A percentile compares a stretch with the other conserved stretches of the same genome.
Evolutionary conservation across 768 basidiomycete species (phyloP).

Genomic region (Gymnopilus dilepis): DNA sequence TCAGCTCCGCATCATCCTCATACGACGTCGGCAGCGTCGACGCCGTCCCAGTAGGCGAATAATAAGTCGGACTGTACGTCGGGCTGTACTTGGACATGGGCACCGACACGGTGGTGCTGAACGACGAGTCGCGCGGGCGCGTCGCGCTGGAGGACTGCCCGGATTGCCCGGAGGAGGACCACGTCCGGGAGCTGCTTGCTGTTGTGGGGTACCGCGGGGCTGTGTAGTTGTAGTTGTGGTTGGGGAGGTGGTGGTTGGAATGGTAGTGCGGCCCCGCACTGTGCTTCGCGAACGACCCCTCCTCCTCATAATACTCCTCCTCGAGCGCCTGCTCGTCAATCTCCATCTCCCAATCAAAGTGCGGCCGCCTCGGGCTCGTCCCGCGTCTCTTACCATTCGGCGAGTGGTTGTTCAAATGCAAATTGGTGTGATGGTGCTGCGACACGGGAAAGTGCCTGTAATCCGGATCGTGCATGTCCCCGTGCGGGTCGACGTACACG

Average conservation of each 20-base stretch:
- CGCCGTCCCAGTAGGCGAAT: conserved; percentile 27
- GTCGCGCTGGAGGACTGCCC: background rate
- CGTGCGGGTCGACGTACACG: conserved; percentile 65
- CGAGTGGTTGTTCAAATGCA: conserved; percentile 2
- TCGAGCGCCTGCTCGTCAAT: conserved; percentile 33
- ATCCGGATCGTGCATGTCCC: conserved; percentile 71
- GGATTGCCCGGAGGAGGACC: conserved; percentile 17
- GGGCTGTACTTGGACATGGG: conserved; percentile 10
- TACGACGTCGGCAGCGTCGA: conserved; percentile 31
- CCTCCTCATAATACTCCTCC: conserved; percentile 30
- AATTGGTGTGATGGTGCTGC: conserved; percentile 28
- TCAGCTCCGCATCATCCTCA: conserved; percentile 32
- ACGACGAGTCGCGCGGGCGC: conserved; percentile 14
- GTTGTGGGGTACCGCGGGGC: conserved; percentile 27
- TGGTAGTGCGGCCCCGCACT: background rate
- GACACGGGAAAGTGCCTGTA: conserved; percentile 64
- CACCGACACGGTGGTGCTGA: conserved; percentile 7
- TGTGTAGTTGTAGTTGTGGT: no score
- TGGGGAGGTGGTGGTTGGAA: no score
- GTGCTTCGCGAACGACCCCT: conserved; percentile 8
- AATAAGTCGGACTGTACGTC: conserved; percentile 10
- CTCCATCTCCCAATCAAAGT: conserved; percentile 31
- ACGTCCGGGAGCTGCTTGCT: conserved; percentile 20
- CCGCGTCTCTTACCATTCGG: conserved; percentile 9
- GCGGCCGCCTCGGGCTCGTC: conserved; percentile 17